phyloP scores from a whole-genome alignment of 148 eudicot species.

The Simmondsia chinensis region DNA sequence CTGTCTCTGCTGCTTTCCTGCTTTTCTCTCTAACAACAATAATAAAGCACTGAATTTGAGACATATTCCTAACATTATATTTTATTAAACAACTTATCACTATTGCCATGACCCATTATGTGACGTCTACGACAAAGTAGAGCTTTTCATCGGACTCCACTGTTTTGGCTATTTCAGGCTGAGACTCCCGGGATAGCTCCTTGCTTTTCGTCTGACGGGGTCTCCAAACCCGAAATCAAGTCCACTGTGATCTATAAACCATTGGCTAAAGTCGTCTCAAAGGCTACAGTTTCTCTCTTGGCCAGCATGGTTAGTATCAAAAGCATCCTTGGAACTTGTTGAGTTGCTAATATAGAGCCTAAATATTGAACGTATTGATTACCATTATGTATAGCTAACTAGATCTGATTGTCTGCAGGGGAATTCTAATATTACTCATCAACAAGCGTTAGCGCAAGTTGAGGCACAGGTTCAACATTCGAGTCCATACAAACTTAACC shows the following conservation, averaged over 20 bases:
- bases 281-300: conserved; percentile 41
- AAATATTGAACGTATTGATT: no score
- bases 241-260: conserved; percentile 60
- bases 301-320: conserved; percentile 62
- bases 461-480: conserved; percentile 20
- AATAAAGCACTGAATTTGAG: no score
- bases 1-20: no score
- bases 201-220: conserved; percentile 17
- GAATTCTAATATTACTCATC: conserved; percentile 21
- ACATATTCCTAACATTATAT: no score
- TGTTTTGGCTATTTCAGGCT: conserved; percentile 28
- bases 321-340: neutral
- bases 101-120: no score
- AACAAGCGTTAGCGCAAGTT: conserved; percentile 25
- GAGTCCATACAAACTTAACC: conserved; percentile 14
- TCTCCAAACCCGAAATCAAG: conserved; percentile 18
- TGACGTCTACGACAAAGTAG: neutral
- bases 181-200: conserved; percentile 25
- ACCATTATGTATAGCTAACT: no score
- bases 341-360: no score
- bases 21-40: no score
- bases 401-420: no score
- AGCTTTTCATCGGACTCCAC: neutral
- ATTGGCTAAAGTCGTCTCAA: conserved; percentile 70
- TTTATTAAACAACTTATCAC: no score